A percentile compares a stretch with the other conserved stretches of the same genome.
phyloP scores from a whole-genome alignment of 2,329 filamentous ascomycete genomes.

The Clonostachys sp. region DNA sequence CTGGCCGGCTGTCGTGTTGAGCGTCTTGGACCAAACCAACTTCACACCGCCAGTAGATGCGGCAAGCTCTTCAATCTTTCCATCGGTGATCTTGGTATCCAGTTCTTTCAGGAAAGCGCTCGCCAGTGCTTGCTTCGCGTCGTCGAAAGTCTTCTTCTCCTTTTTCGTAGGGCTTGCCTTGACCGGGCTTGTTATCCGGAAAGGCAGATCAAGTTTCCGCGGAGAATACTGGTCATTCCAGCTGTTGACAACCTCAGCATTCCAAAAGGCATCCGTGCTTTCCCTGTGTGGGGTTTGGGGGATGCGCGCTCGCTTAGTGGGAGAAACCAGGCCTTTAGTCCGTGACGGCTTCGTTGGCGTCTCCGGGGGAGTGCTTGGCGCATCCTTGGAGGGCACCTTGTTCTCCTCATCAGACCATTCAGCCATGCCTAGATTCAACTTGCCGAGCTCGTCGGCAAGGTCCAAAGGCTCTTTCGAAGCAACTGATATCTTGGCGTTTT shows the following conservation, averaged over 20 bases:
- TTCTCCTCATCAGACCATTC: constrained; percentile 14
- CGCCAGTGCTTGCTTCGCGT: constrained; percentile 58
- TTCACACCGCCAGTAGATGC: constrained; percentile 64
- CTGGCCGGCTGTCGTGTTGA: constrained; percentile 74
- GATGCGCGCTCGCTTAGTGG: constrained; percentile 28
- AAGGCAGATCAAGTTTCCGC: constrained; percentile 27
- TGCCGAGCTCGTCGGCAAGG: constrained; percentile 13
- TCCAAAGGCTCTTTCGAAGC: constrained; percentile 3
- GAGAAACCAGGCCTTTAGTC: constrained; percentile 15
- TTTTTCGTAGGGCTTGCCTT: constrained; percentile 25
- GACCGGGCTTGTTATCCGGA: constrained; percentile 12
- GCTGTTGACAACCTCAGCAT: constrained; percentile 51
- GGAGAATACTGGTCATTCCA: constrained; percentile 62
- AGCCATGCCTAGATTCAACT: constrained; percentile 13
- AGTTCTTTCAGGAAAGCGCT: constrained; percentile 62
- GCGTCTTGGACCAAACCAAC: constrained; percentile 71
- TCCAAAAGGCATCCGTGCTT: constrained; percentile 56
- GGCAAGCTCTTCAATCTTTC: constrained; percentile 54
- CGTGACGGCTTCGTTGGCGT: constrained; percentile 5
- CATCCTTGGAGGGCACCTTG: not conserved
- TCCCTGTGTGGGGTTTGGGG: constrained; percentile 49
- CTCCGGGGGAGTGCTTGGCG: not conserved
- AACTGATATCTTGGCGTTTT: not conserved
- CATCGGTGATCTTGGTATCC: constrained; percentile 59
- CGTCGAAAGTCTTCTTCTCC: constrained; percentile 57